Conservation (phyloP, 768 basidiomycete species). For the Daedalea quercina region DNA sequence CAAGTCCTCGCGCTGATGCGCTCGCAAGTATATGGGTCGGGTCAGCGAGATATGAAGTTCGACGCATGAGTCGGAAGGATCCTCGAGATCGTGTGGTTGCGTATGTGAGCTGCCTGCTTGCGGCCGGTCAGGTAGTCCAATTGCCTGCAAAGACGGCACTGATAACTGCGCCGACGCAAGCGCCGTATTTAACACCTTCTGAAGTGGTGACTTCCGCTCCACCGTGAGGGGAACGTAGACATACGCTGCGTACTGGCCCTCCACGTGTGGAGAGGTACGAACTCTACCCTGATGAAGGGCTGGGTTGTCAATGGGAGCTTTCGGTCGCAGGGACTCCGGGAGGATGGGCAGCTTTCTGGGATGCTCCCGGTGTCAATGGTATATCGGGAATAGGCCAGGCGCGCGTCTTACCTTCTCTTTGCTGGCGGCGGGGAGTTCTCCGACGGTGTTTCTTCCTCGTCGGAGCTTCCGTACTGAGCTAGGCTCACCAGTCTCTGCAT, state of each 20-base stretch:
- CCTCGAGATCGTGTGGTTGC: slow-evolving; percentile 7
- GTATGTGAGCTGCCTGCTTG: neutral
- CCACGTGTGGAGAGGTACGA: slow-evolving; percentile 70
- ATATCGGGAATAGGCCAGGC: neutral
- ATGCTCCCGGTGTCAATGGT: neutral
- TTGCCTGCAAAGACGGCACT: slow-evolving; percentile 42
- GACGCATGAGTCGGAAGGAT: slow-evolving; percentile 9
- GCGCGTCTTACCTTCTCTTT: neutral
- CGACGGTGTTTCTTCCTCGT: slow-evolving; percentile 8
- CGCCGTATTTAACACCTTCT: slow-evolving; percentile 39
- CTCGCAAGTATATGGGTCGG: slow-evolving; percentile 70
- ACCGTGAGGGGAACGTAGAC: slow-evolving; percentile 64
- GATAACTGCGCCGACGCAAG: slow-evolving; percentile 34
- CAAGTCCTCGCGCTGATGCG: slow-evolving; percentile 73
- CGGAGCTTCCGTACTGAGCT: slow-evolving; percentile 17
- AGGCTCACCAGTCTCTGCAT: slow-evolving; percentile 14
- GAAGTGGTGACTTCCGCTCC: slow-evolving; percentile 35
- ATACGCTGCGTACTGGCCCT: slow-evolving; percentile 81
- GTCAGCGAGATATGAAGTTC: slow-evolving; percentile 85
- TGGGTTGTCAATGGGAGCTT: slow-evolving; percentile 64
- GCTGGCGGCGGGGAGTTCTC: neutral
- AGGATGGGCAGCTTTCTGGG: slow-evolving; percentile 54
- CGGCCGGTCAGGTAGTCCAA: slow-evolving; percentile 22
- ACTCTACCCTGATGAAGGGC: slow-evolving; percentile 78
- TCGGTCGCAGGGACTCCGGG: slow-evolving; percentile 38